Conservation (phyloP, 169 alveolate genomes). For the Eimeria maxima region DNA sequence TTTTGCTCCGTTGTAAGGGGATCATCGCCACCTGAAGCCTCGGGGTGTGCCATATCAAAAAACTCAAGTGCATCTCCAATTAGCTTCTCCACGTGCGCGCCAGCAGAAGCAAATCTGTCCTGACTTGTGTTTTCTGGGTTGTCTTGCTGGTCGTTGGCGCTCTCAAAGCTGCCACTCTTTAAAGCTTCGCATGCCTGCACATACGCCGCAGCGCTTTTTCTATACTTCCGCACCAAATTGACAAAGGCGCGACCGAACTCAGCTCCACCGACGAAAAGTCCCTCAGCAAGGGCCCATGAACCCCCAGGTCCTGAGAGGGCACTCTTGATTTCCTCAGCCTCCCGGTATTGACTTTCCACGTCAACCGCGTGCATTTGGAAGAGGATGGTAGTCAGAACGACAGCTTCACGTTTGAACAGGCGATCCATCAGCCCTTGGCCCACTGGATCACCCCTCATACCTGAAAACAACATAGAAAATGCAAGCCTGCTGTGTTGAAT, state of each 20-base stretch:
- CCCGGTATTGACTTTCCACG: conserved; percentile 17
- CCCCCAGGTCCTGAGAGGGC: conserved; percentile 69
- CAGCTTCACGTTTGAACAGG: conserved; percentile 48
- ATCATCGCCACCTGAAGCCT: conserved; percentile 32
- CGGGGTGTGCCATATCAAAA: conserved; percentile 22
- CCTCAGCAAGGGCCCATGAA: conserved; percentile 77
- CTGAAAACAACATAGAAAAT: neutral
- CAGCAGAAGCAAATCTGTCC: neutral
- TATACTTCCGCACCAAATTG: neutral
- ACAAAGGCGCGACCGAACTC: conserved; percentile 68
- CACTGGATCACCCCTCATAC: conserved; percentile 52
- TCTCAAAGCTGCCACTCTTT: neutral
- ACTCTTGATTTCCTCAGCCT: conserved; percentile 43
- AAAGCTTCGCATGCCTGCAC: conserved; percentile 1
- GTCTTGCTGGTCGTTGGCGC: neutral
- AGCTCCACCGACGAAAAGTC: conserved; percentile 68
- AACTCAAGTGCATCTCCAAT: conserved; percentile 24
- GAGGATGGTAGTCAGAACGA: conserved; percentile 67
- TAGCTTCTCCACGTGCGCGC: neutral
- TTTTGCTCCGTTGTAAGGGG: conserved; percentile 19
- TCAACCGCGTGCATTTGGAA: conserved; percentile 79
- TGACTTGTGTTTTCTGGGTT: neutral
- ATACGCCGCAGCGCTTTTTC: neutral
- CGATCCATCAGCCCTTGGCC: conserved; percentile 62
- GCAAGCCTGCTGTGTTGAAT: neutral